These are phyloP conservation scores for Ilyonectria robusta DNA, from an alignment of 2,329 filamentous ascomycete genomes.

Conservation along the genomic window DNA sequence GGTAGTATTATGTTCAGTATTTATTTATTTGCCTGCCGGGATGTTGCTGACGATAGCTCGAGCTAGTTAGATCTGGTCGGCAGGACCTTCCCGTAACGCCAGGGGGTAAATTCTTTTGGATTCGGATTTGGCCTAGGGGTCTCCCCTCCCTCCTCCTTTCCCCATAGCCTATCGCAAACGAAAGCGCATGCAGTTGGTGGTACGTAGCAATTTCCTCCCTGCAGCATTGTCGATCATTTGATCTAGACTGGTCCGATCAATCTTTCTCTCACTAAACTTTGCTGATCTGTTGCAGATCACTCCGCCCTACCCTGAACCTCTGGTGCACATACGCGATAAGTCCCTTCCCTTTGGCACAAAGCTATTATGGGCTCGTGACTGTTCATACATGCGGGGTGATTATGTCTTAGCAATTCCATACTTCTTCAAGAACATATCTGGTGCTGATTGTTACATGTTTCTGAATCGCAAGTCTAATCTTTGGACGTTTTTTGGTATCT, in stretches of 20 bases:
- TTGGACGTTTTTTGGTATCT: no score
- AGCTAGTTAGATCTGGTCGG: no score
- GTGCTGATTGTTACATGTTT: no score
- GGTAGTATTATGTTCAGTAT: background rate
- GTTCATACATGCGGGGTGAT: background rate
- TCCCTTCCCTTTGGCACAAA: background rate
- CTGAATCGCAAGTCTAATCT: no score
- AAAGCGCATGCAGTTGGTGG: background rate
- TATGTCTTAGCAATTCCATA: no score
- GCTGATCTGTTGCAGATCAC: slow-evolving; percentile 11
- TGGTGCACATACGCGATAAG: background rate
- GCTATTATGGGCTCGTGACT: background rate
- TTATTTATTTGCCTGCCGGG: background rate
- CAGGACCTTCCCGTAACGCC: background rate
- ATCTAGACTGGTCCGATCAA: slow-evolving; percentile 28
- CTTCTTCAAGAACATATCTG: no score
- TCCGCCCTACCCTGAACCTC: slow-evolving; percentile 8
- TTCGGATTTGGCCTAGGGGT: slow-evolving; percentile 2
- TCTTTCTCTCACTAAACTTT: background rate
- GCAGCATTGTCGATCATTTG: slow-evolving; percentile 34
- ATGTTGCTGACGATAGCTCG: background rate
- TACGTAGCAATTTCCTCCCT: slow-evolving; percentile 1
- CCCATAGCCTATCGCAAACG: background rate
- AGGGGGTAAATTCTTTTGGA: background rate
- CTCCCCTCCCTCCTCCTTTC: background rate